These are phyloP conservation scores for Coprinopsis strossmayeri DNA, from an alignment of 768 basidiomycete species.

Conservation along the genomic window DNA sequence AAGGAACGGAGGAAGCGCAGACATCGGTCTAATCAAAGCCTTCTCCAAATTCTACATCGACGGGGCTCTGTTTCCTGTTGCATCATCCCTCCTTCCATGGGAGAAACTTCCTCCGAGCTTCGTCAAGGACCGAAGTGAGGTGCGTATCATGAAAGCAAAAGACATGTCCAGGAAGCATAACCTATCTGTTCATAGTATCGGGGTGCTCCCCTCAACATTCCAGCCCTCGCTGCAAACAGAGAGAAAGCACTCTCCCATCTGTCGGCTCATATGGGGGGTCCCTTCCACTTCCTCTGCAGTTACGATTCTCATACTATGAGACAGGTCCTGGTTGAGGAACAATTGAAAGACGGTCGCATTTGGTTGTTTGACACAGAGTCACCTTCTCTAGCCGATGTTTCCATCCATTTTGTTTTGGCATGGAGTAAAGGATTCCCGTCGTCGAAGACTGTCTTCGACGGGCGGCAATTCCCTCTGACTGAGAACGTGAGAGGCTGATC, in stretches of 20 bases:
- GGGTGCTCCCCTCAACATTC: slow-evolving; percentile 30
- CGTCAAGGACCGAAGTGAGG: slow-evolving; percentile 41
- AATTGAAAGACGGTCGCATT: slow-evolving; percentile 46
- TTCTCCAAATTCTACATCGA: slow-evolving; percentile 42
- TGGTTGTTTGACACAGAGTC: slow-evolving; percentile 52
- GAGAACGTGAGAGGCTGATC: slow-evolving; percentile 27
- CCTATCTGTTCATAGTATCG: slow-evolving; percentile 18
- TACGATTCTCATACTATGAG: not conserved
- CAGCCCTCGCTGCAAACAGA: slow-evolving; percentile 26
- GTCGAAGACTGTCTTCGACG: slow-evolving; percentile 31
- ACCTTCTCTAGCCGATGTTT: slow-evolving; percentile 47
- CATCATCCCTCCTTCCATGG: slow-evolving; percentile 38
- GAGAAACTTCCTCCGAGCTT: slow-evolving; percentile 38
- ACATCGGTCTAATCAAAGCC: slow-evolving; percentile 43
- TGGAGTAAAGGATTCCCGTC: slow-evolving; percentile 36
- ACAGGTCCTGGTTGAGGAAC: slow-evolving; percentile 29
- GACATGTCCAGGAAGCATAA: not conserved
- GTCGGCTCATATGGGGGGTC: slow-evolving; percentile 40
- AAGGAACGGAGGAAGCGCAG: slow-evolving; percentile 32
- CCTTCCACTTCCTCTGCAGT: not conserved
- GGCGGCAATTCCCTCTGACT: slow-evolving; percentile 29
- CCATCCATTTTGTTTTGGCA: slow-evolving; percentile 39
- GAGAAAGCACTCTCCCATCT: slow-evolving; percentile 30
- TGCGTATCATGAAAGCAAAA: slow-evolving; percentile 18
- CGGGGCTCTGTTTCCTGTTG: slow-evolving; percentile 34